Evolutionary conservation across 2,329 filamentous ascomycete genomes (phyloP).

Genomic region (Didymella pomorum): DNA sequence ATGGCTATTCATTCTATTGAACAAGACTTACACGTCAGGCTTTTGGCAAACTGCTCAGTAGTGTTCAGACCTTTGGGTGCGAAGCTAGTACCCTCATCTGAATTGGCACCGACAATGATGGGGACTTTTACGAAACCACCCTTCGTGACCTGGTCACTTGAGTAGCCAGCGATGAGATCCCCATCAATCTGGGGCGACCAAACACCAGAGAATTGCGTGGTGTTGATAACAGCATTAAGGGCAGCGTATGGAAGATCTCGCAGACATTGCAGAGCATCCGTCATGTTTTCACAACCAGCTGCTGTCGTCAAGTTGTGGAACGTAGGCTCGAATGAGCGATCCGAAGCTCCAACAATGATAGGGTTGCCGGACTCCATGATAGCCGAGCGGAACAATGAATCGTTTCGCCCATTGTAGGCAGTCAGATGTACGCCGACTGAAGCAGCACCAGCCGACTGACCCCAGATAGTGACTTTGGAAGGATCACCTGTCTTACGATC

Average conservation of each 20-base stretch:
- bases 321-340: not conserved
- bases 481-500: conserved; percentile 54
- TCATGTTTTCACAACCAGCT: not conserved
- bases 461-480: conserved; percentile 53
- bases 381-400: not conserved
- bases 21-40: not conserved
- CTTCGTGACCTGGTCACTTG: not conserved
- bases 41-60: not conserved
- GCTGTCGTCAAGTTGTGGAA: not conserved
- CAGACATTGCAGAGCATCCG: not conserved
- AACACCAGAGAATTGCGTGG: not conserved
- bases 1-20: not conserved
- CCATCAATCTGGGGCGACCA: not conserved
- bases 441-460: conserved; percentile 63
- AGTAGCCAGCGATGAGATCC: too few species aligned
- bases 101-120: not conserved
- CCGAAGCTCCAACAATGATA: not conserved
- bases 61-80: not conserved
- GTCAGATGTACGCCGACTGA: not conserved
- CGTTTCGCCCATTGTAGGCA: conserved; percentile 1
- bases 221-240: not conserved
- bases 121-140: not conserved
- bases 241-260: not conserved
- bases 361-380: not conserved
- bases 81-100: not conserved